phyloP scores from a whole-genome alignment of 345 rosid species.

The Acer campestre region DNA sequence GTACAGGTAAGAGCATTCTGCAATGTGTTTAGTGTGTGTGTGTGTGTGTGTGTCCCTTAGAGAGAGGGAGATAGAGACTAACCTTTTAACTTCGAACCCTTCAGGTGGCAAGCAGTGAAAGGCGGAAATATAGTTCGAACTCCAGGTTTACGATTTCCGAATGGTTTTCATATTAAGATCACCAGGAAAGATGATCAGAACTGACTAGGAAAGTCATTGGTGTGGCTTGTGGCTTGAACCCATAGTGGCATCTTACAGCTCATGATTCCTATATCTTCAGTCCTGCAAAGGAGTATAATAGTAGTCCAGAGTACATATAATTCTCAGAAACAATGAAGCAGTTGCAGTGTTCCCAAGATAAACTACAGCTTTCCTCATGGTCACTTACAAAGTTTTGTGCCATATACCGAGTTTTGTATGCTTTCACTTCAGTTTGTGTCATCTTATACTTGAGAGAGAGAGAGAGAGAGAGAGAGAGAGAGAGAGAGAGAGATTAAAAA shows the following conservation, averaged over 20 bases:
- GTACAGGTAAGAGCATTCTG: slow-evolving; percentile 58
- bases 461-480: neutral
- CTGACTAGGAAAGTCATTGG: slow-evolving; percentile 9
- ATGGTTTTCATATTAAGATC: slow-evolving; percentile 68
- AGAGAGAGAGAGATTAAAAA: neutral
- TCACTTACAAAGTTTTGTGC: slow-evolving; percentile 19
- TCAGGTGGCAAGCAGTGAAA: slow-evolving; percentile 70
- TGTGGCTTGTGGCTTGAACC: neutral
- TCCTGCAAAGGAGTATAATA: slow-evolving; percentile 26
- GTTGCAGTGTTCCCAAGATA: slow-evolving; percentile 2
- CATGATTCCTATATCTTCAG: slow-evolving; percentile 5
- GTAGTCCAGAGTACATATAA: neutral
- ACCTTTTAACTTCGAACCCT: slow-evolving; percentile 20
- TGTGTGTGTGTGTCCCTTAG: neutral
- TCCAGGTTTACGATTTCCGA: slow-evolving; percentile 90
- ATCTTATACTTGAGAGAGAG: slow-evolving; percentile 12
- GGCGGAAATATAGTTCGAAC: slow-evolving; percentile 77
- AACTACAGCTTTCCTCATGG: slow-evolving; percentile 23
- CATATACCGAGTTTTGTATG: neutral
- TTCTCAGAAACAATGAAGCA: slow-evolving; percentile 4
- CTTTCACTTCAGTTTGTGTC: slow-evolving; percentile 15
- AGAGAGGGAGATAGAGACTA: slow-evolving; percentile 11
- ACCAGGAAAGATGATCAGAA: slow-evolving; percentile 37
- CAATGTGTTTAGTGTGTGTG: slow-evolving; percentile 6
- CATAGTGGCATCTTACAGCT: slow-evolving; percentile 12